Conservation (phyloP, 129 eudicot genomes). For the Pulicaria dysenterica region DNA sequence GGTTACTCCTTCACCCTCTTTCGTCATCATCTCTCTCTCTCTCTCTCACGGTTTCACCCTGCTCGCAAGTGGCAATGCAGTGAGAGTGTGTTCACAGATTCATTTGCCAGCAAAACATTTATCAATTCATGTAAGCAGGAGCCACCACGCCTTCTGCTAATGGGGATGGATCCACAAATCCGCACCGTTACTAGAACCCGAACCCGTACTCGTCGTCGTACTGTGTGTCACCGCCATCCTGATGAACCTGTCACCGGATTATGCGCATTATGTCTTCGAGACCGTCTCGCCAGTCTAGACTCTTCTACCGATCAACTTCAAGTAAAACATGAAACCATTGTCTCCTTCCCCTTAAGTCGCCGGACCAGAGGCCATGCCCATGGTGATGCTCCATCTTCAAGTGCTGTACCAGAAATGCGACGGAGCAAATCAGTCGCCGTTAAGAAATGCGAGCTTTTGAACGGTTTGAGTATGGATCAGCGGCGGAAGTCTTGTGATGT, state of each 20-base stretch:
- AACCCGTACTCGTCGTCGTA: slow-evolving; percentile 53
- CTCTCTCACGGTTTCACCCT: background rate
- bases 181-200: slow-evolving; percentile 44
- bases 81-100: slow-evolving; percentile 5
- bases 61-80: background rate
- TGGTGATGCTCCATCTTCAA: slow-evolving; percentile 20
- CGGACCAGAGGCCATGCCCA: slow-evolving; percentile 18
- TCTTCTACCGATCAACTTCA: slow-evolving; percentile 33
- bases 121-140: background rate
- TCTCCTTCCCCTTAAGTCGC: slow-evolving; percentile 21
- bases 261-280: slow-evolving; percentile 85
- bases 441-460: slow-evolving; percentile 40
- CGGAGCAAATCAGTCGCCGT: slow-evolving; percentile 73
- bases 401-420: slow-evolving; percentile 54
- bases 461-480: slow-evolving; percentile 40
- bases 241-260: slow-evolving; percentile 66
- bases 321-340: slow-evolving; percentile 22
- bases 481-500: slow-evolving; percentile 68
- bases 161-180: slow-evolving; percentile 41
- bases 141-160: slow-evolving; percentile 8
- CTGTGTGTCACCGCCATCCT: slow-evolving; percentile 86
- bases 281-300: slow-evolving; percentile 75
- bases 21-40: slow-evolving; percentile 8
- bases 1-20: slow-evolving; percentile 25
- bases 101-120: slow-evolving; percentile 12